Evolutionary conservation across 2,329 filamentous ascomycete genomes (phyloP).

Genomic region (Colletotrichum spinosum): DNA sequence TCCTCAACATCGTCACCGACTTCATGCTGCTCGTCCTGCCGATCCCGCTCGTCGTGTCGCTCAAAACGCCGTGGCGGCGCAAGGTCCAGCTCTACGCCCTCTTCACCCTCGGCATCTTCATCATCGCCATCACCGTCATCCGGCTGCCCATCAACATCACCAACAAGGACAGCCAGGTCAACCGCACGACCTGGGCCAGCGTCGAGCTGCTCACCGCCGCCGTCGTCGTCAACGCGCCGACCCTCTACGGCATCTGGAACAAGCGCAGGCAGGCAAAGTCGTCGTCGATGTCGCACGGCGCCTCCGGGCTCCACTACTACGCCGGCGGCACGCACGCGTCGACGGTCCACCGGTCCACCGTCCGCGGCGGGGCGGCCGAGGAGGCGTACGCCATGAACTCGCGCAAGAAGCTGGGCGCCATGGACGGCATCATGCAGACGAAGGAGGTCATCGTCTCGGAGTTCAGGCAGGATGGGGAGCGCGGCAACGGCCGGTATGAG

Average conservation of each 20-base stretch:
- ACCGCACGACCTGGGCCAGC: slow-evolving; percentile 52
- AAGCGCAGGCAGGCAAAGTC: slow-evolving; percentile 40
- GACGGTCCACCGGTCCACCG: slow-evolving; percentile 26
- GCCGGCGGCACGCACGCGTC: slow-evolving; percentile 23
- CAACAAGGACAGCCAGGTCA: slow-evolving; percentile 48
- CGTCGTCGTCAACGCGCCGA: slow-evolving; percentile 52
- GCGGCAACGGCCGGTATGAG: slow-evolving; percentile 20
- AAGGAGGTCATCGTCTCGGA: slow-evolving; percentile 35
- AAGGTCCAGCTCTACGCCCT: slow-evolving; percentile 48
- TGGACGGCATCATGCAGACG: slow-evolving; percentile 36
- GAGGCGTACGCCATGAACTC: slow-evolving; percentile 24
- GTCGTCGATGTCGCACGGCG: slow-evolving; percentile 37
- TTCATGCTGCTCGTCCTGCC: slow-evolving; percentile 45
- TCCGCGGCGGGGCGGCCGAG: neutral
- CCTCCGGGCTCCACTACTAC: slow-evolving; percentile 30
- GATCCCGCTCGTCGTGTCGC: slow-evolving; percentile 45
- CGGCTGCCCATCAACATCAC: slow-evolving; percentile 51
- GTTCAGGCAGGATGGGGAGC: slow-evolving; percentile 27
- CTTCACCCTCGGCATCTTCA: slow-evolving; percentile 52
- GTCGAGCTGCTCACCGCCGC: slow-evolving; percentile 46
- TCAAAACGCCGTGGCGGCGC: slow-evolving; percentile 44
- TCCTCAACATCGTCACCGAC: slow-evolving; percentile 49
- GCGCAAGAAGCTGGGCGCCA: slow-evolving; percentile 22
- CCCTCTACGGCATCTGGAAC: slow-evolving; percentile 50
- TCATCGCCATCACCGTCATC: slow-evolving; percentile 53